phyloP scores from a whole-genome alignment of 768 basidiomycete genomes.

The Trametopsis cervina region DNA sequence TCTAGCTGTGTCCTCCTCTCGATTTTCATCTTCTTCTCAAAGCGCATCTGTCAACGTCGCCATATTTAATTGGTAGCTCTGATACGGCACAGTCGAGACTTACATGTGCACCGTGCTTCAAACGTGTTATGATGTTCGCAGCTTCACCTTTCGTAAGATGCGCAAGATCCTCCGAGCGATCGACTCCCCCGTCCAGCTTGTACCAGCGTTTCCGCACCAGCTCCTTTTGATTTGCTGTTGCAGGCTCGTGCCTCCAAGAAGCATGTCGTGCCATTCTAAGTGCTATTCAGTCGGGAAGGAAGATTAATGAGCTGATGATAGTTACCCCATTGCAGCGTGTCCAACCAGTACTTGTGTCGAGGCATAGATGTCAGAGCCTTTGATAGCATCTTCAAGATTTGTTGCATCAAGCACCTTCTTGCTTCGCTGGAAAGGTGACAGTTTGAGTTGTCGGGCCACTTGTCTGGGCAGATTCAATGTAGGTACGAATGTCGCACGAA shows the following conservation, averaged over 20 bases:
- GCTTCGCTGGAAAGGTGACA: slow-evolving; percentile 45
- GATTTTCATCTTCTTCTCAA: slow-evolving; percentile 44
- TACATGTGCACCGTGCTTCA: slow-evolving; percentile 74
- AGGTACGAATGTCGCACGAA: slow-evolving; percentile 49
- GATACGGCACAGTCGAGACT: slow-evolving; percentile 6
- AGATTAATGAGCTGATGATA: not conserved
- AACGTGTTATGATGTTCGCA: slow-evolving; percentile 67
- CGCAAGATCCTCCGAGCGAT: slow-evolving; percentile 25
- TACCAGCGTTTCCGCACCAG: slow-evolving; percentile 50
- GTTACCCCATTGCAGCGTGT: slow-evolving; percentile 43
- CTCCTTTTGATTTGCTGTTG: slow-evolving; percentile 52
- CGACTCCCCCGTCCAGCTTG: slow-evolving; percentile 18
- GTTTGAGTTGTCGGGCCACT: slow-evolving; percentile 37
- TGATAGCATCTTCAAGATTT: slow-evolving; percentile 52
- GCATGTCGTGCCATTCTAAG: slow-evolving; percentile 56
- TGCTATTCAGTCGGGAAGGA: not conserved
- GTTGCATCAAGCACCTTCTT: slow-evolving; percentile 43
- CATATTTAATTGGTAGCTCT: slow-evolving; percentile 2
- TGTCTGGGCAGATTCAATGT: slow-evolving; percentile 33
- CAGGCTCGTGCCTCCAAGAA: slow-evolving; percentile 56
- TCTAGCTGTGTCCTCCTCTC: slow-evolving; percentile 28
- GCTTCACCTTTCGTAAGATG: slow-evolving; percentile 72
- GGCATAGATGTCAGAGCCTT: slow-evolving; percentile 65
- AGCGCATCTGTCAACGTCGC: slow-evolving; percentile 45
- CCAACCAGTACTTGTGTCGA: slow-evolving; percentile 47